Evolutionary conservation across 345 rosid genomes (phyloP).

Genomic region (Psidium guajava): DNA sequence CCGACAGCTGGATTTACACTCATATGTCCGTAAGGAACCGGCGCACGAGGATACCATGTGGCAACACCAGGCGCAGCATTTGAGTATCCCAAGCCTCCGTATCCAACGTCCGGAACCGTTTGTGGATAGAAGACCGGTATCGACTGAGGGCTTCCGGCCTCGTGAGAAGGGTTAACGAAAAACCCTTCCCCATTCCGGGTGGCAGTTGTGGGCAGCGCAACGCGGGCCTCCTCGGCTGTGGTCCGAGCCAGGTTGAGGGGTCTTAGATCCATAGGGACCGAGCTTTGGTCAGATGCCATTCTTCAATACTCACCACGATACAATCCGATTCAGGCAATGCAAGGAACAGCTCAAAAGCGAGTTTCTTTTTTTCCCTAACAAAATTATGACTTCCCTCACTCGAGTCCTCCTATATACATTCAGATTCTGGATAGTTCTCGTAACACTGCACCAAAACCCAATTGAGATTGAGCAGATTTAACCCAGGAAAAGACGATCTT

Average conservation of each 20-base stretch:
- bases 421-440: neutral
- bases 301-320: neutral
- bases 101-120: slow-evolving; percentile 27
- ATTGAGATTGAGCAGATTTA: neutral
- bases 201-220: slow-evolving; percentile 13
- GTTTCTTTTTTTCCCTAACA: neutral
- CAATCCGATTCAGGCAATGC: neutral
- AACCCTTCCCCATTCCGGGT: slow-evolving; percentile 24
- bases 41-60: slow-evolving; percentile 24
- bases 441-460: neutral
- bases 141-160: slow-evolving; percentile 22
- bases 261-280: slow-evolving; percentile 29
- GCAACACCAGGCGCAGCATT: slow-evolving; percentile 16
- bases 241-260: slow-evolving; percentile 28
- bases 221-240: slow-evolving; percentile 37
- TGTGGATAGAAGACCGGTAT: slow-evolving; percentile 34
- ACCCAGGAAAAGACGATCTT: neutral
- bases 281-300: slow-evolving; percentile 63
- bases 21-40: slow-evolving; percentile 24
- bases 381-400: neutral
- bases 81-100: slow-evolving; percentile 33
- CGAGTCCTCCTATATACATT: neutral
- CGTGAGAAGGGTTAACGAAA: slow-evolving; percentile 11
- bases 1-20: slow-evolving; percentile 26
- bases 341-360: neutral